Base-by-base conservation (phyloP, 108 stramenopile genomes). In the Pseudonitzschia multiseries region DNA sequence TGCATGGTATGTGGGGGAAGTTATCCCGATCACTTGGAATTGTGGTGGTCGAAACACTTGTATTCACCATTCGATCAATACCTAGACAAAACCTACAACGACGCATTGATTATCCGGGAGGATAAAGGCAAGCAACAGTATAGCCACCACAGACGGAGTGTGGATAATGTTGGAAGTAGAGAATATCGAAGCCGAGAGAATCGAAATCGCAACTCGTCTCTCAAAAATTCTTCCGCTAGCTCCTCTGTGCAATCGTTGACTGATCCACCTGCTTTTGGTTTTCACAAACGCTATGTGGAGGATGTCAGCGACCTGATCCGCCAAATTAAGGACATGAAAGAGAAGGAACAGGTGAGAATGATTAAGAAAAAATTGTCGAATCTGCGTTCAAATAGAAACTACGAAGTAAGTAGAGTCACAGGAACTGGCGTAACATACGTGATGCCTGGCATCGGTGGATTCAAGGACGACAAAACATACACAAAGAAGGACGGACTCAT, bases 1-100 rank as follows among this genome's bases (percentile, higher is more conserved):
- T 86, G 85, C 57, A 26, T 83, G 9, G 22, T 80, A 4, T 86
- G 85, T 70, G 85, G 85, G 44, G 81, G 82, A n/a, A 72, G 62
- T 59, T 80, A 51, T 74, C 69, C 53, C 9, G 82, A 86, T 76
- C 85, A 86, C 70, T 52, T 86, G 50, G 70, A 63, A 36, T 66
- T 82, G 42, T 77, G 76, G 71, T 86, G 85, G 85, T 77, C 68
- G 9, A 73, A 71, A 43, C 72, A 81, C 51, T 68, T 83, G 64
- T 83, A 83, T 61, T 79, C 72, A 26, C 80, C 82, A 17, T 81
- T 76, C 50, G 85, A 86, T 73, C 75, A 51, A 60, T 62, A 67
- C 41, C 48, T 85, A 43, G 81, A 81, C 42, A 56, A 59, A 36
- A 77, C 71, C 24, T 83, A 79, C 59, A 59, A 72, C n/a, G 59